A percentile compares a stretch with the other conserved stretches of the same genome.
phyloP scores from a whole-genome alignment of 2,329 filamentous ascomycete species.

The Pezicula rhizophila region DNA sequence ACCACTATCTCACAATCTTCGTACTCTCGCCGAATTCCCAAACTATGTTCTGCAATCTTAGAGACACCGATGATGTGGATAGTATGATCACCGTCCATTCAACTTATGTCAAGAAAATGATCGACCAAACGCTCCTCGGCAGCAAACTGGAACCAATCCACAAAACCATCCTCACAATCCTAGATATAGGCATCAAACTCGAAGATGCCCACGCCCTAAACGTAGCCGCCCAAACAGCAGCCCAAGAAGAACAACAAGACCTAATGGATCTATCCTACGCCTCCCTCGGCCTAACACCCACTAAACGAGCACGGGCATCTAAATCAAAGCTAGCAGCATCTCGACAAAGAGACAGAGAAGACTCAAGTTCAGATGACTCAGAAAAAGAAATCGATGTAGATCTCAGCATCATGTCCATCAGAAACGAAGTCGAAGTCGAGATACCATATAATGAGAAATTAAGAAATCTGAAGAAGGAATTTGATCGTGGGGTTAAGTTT shows the following conservation, averaged over 20 bases:
- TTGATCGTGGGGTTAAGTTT: conserved; percentile 62
- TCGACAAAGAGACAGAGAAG: conserved; percentile 21
- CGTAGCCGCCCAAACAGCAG: conserved; percentile 12
- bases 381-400: conserved; percentile 30
- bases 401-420: conserved; percentile 30
- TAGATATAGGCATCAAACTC: conserved; percentile 69
- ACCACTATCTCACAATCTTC: conserved; percentile 69
- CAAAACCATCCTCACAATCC: conserved; percentile 64
- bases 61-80: conserved; percentile 66
- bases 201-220: conserved; percentile 49
- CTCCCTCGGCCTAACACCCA: conserved; percentile 20
- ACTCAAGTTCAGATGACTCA: conserved; percentile 32
- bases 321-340: conserved; percentile 12
- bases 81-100: conserved; percentile 70
- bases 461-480: conserved; percentile 51
- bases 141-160: conserved; percentile 63
- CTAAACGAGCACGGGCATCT: neutral
- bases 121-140: conserved; percentile 65
- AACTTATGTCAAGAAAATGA: conserved; percentile 54
- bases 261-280: conserved; percentile 25
- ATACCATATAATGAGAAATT: conserved; percentile 47
- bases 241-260: conserved; percentile 18
- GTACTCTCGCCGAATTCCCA: conserved; percentile 58
- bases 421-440: conserved; percentile 20
- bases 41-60: conserved; percentile 52